Evolutionary conservation across 2,329 filamentous ascomycete species (phyloP).

Genomic region (Penicillium sp.): DNA sequence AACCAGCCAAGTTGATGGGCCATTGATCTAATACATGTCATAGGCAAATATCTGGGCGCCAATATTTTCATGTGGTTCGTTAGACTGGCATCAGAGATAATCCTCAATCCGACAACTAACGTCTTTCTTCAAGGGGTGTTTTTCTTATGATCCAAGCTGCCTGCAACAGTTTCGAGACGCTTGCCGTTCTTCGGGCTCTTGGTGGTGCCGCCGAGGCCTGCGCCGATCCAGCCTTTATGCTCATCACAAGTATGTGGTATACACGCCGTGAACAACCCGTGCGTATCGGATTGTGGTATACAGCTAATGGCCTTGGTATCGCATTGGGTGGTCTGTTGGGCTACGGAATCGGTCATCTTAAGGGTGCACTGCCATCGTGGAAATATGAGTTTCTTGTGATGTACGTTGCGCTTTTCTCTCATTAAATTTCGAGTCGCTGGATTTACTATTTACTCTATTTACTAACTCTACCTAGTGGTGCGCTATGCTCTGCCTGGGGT

Average conservation of each 20-base stretch:
- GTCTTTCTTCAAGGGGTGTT: conserved; percentile 36
- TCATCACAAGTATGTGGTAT: conserved; percentile 67
- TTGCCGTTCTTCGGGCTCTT: conserved; percentile 58
- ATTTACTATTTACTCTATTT: too few relatives aligned
- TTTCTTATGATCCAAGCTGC: conserved; percentile 55
- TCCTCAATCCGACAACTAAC: neutral
- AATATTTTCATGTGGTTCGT: conserved; percentile 58
- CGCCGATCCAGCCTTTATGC: conserved; percentile 60
- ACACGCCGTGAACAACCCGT: conserved; percentile 62
- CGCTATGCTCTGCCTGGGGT: conserved; percentile 60
- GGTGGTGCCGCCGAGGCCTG: conserved; percentile 59
- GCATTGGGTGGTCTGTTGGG: conserved; percentile 58
- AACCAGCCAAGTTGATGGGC: neutral
- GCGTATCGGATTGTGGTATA: conserved; percentile 60
- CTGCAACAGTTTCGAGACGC: conserved; percentile 54
- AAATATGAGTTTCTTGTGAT: conserved; percentile 69
- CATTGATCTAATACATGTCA: neutral
- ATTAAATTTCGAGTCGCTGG: too few relatives aligned
- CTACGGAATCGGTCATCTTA: conserved; percentile 61
- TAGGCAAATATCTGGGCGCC: conserved; percentile 54
- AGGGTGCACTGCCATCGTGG: conserved; percentile 59
- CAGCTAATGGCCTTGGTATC: conserved; percentile 59
- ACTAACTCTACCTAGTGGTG: conserved; percentile 32
- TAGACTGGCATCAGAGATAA: neutral
- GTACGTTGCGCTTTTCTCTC: conserved; percentile 22